These are phyloP conservation scores for Venturia nashicola DNA, from an alignment of 2,329 filamentous ascomycete species.

Conservation along the genomic window DNA sequence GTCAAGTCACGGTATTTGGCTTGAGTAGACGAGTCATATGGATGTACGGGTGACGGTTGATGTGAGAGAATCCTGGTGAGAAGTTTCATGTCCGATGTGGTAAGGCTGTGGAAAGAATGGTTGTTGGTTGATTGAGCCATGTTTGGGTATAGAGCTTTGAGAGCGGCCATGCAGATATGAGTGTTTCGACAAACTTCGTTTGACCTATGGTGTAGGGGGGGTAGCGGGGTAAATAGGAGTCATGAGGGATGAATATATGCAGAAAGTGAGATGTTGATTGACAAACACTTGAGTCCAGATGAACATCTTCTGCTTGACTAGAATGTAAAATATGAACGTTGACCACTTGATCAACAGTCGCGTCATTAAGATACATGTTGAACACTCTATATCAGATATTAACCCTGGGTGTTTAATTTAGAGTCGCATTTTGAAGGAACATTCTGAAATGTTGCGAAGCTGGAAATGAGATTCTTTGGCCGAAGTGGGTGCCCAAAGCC, in stretches of 20 bases:
- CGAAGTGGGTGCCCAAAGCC: background rate
- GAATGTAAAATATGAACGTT: background rate
- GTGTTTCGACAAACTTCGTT: background rate
- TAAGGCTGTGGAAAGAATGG: background rate
- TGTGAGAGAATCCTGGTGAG: background rate
- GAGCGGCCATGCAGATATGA: background rate
- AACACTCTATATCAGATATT: background rate
- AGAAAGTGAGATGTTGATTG: background rate
- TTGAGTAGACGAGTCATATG: background rate
- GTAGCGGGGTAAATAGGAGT: background rate
- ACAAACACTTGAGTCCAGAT: background rate
- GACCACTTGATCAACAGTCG: background rate
- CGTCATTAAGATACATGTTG: background rate
- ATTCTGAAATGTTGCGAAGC: background rate
- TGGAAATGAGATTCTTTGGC: background rate
- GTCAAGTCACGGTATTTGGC: slow-evolving; percentile 1
- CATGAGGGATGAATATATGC: background rate
- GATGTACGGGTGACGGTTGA: background rate
- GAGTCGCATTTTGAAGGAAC: background rate
- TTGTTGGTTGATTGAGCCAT: background rate
- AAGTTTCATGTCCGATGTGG: background rate
- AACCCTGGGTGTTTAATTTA: background rate
- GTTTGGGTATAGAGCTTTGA: background rate
- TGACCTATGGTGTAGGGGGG: background rate
- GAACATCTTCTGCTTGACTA: background rate